phyloP scores from a whole-genome alignment of 495 filamentous ascomycete genomes.

The Choiromyces venosus region DNA sequence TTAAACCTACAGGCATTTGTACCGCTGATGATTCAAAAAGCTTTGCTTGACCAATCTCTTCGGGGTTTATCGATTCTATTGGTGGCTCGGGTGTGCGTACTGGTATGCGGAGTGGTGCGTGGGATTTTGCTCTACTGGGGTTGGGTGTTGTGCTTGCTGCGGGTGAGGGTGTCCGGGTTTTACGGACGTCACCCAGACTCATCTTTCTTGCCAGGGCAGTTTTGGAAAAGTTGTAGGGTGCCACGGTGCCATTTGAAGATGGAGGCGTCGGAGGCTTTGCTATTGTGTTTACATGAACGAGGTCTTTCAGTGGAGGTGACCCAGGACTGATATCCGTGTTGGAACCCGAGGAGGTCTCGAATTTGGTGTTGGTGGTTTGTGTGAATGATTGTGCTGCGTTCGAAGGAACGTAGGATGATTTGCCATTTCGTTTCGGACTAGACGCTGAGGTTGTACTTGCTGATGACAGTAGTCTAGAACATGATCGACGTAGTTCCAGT shows the following conservation, averaged over 20 bases:
- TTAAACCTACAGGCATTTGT: constrained; percentile 19
- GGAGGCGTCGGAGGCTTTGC: constrained; percentile 17
- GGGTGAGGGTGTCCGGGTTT: not conserved
- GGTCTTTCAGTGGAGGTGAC: constrained; percentile 7
- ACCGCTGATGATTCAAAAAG: constrained; percentile 6
- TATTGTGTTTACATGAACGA: not conserved
- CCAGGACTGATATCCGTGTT: constrained; percentile 5
- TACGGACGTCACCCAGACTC: constrained; percentile 21
- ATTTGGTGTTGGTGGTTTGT: constrained; percentile 5
- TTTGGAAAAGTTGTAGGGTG: constrained; percentile 21
- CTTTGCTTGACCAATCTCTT: constrained; percentile 15
- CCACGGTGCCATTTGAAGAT: constrained; percentile 8
- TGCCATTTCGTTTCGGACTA: constrained; percentile 6
- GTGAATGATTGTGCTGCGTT: constrained; percentile 18
- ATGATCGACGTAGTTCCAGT: constrained; percentile 30
- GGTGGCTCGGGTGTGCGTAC: constrained; percentile 12
- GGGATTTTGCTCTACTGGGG: not conserved
- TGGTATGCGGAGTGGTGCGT: constrained; percentile 4
- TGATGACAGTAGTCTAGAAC: constrained; percentile 12
- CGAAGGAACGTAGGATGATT: constrained; percentile 12
- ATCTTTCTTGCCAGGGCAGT: constrained; percentile 27
- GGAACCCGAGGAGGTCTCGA: not conserved
- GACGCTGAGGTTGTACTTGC: constrained; percentile 10
- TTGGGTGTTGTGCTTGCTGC: not conserved
- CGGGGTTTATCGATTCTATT: constrained; percentile 21